Evolutionary conservation across 2,329 filamentous ascomycete genomes (phyloP).

Genomic region (Fusarium nygamai): DNA sequence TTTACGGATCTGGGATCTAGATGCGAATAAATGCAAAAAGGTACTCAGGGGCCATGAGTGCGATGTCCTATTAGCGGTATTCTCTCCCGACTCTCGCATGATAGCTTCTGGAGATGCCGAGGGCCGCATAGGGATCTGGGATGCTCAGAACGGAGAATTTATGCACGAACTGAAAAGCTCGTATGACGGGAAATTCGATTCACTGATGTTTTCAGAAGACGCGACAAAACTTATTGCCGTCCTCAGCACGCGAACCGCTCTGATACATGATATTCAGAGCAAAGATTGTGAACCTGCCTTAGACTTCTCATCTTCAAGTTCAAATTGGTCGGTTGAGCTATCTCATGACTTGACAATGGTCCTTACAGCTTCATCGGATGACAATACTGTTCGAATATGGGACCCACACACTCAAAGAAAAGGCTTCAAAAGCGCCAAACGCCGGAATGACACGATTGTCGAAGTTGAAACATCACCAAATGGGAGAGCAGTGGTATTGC

Average conservation of each 20-base stretch:
- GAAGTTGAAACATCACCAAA: rapidly evolving
- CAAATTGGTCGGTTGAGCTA: neutral
- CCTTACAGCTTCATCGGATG: neutral
- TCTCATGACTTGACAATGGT: neutral
- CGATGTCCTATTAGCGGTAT: rapidly evolving
- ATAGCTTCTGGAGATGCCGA: rapidly evolving
- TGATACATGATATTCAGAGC: neutral
- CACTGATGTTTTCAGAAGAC: rapidly evolving
- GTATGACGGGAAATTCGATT: rapidly evolving
- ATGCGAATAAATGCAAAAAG: neutral
- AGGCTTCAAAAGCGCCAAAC: rapidly evolving
- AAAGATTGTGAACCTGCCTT: neutral
- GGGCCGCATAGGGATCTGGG: neutral
- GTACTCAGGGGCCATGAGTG: neutral
- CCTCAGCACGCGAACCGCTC: neutral
- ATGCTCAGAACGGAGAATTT: neutral
- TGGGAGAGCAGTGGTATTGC: neutral
- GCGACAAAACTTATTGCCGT: rapidly evolving
- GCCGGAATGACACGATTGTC: rapidly evolving
- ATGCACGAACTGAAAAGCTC: neutral
- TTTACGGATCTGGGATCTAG: neutral
- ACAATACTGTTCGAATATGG: neutral
- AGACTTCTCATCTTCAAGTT: rapidly evolving
- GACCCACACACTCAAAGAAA: rapidly evolving
- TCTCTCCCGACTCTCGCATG: neutral